Conservation (phyloP, 495 filamentous ascomycete species). For the Umbilicaria muhlenbergii region DNA sequence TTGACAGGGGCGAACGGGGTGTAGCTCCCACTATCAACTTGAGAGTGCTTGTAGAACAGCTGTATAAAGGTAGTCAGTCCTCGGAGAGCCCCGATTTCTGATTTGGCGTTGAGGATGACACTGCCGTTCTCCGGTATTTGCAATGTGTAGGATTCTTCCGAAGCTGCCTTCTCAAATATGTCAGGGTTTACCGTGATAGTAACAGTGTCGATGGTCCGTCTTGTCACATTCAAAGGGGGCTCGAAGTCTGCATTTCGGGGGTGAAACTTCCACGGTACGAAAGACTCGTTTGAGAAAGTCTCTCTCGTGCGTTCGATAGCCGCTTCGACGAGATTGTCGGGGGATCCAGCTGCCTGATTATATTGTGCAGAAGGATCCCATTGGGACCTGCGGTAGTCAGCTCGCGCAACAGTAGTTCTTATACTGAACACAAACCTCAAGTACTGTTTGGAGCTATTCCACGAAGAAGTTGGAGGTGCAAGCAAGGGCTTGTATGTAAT, state of each 20-base stretch:
- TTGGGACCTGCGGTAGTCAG: neutral
- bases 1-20: conserved; percentile 46
- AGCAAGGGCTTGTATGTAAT: no score
- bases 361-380: neutral
- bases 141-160: conserved; percentile 57
- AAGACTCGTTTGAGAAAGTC: conserved; percentile 41
- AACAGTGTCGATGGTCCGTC: conserved; percentile 32
- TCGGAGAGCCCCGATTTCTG: conserved; percentile 47
- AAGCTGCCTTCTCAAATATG: neutral
- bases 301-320: conserved; percentile 27
- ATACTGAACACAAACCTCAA: neutral
- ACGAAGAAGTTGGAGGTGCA: no score
- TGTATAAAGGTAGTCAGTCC: conserved; percentile 57
- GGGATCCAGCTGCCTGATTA: neutral
- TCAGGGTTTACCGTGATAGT: conserved; percentile 34
- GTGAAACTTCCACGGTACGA: conserved; percentile 66
- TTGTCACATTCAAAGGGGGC: conserved; percentile 47
- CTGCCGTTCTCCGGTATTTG: conserved; percentile 33
- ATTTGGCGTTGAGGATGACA: conserved; percentile 40
- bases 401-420: neutral
- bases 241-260: conserved; percentile 42
- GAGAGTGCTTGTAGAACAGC: conserved; percentile 54
- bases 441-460: no score
- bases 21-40: conserved; percentile 35
- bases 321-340: conserved; percentile 18